Conservation (phyloP, 2,329 filamentous ascomycete species). For the Xylaria polymorpha region DNA sequence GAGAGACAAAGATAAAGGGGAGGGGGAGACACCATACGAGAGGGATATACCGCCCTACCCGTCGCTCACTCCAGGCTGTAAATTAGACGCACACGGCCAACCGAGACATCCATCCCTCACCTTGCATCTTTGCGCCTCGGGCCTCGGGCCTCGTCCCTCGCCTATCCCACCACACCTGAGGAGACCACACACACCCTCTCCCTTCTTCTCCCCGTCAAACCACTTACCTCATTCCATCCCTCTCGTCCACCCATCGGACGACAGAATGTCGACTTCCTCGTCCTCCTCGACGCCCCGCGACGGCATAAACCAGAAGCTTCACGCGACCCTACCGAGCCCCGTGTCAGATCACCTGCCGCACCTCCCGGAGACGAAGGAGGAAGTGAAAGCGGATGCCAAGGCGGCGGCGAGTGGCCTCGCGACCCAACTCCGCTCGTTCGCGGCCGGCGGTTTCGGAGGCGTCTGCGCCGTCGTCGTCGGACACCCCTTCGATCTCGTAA, state of each 20-base stretch:
- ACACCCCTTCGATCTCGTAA: conserved; percentile 97
- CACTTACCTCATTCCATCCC: no score
- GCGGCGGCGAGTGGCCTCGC: conserved; percentile 54
- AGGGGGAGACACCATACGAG: background rate
- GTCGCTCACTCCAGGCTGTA: background rate
- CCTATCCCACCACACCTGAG: background rate
- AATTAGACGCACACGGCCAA: background rate
- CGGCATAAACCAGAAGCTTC: conserved; percentile 30
- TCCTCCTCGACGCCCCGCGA: conserved; percentile 8
- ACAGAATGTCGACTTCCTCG: conserved; percentile 47
- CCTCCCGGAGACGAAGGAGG: conserved; percentile 58
- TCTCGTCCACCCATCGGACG: background rate
- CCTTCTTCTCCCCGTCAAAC: background rate
- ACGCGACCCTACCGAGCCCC: conserved; percentile 20
- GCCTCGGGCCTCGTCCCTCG: background rate
- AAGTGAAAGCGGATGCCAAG: conserved; percentile 56
- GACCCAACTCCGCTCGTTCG: conserved; percentile 79
- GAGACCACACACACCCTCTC: background rate
- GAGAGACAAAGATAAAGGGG: background rate
- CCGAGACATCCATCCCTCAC: background rate
- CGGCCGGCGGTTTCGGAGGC: conserved; percentile 91
- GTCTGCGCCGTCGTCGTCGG: conserved; percentile 93
- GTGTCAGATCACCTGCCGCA: conserved; percentile 52
- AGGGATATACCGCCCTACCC: background rate
- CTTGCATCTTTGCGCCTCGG: background rate